Conservation (phyloP, 164 flowering plant genomes). For the Umbellularia californica region DNA sequence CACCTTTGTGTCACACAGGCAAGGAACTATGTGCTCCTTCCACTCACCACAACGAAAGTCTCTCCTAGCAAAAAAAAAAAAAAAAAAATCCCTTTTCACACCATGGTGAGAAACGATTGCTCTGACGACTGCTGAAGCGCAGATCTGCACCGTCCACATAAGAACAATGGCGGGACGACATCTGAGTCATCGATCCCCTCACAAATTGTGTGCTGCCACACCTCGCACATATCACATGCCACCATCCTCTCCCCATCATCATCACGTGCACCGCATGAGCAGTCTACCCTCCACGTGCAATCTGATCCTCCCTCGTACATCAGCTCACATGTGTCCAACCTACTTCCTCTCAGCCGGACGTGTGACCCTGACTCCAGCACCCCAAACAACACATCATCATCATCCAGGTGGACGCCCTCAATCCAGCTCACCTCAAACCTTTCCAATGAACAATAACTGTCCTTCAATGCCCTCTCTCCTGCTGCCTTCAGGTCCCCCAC, state of each 20-base stretch:
- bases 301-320: slow-evolving; percentile 46
- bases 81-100: no score
- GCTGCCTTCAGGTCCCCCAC: slow-evolving; percentile 56
- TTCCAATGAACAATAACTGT: slow-evolving; percentile 59
- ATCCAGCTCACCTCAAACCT: slow-evolving; percentile 40
- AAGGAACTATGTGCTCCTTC: no score
- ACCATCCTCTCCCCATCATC: slow-evolving; percentile 50
- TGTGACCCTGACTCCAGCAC: slow-evolving; percentile 47
- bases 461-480: slow-evolving; percentile 53
- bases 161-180: slow-evolving; percentile 32
- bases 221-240: slow-evolving; percentile 56
- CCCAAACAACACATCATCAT: slow-evolving; percentile 49
- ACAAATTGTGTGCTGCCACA: slow-evolving; percentile 68
- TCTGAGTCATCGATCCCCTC: slow-evolving; percentile 31
- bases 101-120: neutral
- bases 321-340: slow-evolving; percentile 33
- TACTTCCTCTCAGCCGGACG: slow-evolving; percentile 50
- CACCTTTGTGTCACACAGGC: no score
- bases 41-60: no score
- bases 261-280: slow-evolving; percentile 27
- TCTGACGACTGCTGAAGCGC: neutral
- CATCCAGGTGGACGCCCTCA: slow-evolving; percentile 27
- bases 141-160: slow-evolving; percentile 33
- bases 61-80: no score
- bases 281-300: slow-evolving; percentile 18